Evolutionary conservation across 108 stramenopile genomes (phyloP).

Genomic region (Nannochloropsis salina): DNA sequence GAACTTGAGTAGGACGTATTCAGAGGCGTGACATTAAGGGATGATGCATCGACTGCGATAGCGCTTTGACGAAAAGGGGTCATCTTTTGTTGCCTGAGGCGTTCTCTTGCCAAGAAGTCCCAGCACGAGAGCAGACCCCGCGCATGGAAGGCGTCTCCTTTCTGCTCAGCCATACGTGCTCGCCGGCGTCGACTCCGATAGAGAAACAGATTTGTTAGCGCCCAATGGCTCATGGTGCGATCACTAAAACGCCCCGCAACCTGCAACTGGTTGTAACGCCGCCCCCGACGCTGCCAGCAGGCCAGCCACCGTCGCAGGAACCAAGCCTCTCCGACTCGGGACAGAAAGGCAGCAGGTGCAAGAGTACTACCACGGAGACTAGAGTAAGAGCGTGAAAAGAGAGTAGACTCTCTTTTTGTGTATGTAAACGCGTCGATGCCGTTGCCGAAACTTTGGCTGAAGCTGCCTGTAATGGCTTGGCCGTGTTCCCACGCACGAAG

Average conservation of each 20-base stretch:
- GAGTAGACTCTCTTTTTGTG: background rate
- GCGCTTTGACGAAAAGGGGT: too few species aligned
- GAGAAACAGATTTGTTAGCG: background rate
- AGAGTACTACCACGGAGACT: background rate
- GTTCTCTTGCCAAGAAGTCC: background rate
- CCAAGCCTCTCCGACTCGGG: background rate
- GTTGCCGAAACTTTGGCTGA: too few species aligned
- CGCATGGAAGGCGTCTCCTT: background rate
- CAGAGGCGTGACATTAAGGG: too few species aligned
- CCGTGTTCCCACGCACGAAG: background rate
- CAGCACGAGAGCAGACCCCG: background rate
- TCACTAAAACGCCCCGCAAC: background rate
- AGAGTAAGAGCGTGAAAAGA: background rate
- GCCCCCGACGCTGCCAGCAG: background rate
- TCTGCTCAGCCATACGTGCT: background rate
- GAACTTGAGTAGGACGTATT: too few species aligned
- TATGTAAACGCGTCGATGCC: too few species aligned
- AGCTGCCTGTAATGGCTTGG: background rate
- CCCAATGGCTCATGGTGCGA: background rate
- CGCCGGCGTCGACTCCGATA: background rate
- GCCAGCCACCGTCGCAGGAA: background rate
- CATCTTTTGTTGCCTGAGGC: background rate
- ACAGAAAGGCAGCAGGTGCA: background rate
- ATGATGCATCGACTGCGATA: too few species aligned
- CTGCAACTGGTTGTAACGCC: background rate